Evolutionary conservation across 306 rosid species (phyloP), one percentile per base, ranked within the genome.

Genomic region (Vigna reflexopilosa): DNA sequence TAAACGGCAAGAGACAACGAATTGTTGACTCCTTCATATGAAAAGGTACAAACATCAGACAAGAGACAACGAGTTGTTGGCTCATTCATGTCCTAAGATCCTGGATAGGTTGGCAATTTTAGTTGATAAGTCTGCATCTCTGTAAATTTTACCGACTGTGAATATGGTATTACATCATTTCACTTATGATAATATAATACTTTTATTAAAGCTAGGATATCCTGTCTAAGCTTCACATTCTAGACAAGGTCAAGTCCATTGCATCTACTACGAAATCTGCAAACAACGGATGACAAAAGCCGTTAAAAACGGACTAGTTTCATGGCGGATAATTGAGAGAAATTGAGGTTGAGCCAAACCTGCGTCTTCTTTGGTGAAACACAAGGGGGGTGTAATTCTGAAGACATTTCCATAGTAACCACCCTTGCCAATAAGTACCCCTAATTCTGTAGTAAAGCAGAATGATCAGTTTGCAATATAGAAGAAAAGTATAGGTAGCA

Each of bases 361-460:
- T 67, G 96, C 96, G 85, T 93, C 98, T 71, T 88, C 91, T 79
- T 88, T 91, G 38, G 86, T 88, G 90, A 93, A 89, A 85, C 98
- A 90, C 47, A 91, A 81, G 13, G 96, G 98, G 63, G 98, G 98
- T 44, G 94, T 93, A 20, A 93, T 85, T 81, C 96, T 83, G 67
- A 89, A 89, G 26, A 93, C 98, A 81, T 93, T 93, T 64, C 94
- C 96, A 80, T 89, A 83, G 79, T 36, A 89, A 58, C 98, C 98
- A 19, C 98, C 98, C 75, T 86, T 91, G 17, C 96, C 98, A 6
- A 91, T 64, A 70, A 93, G 72, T 28, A 93, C 94, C 63, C 96
- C 96, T 70, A 86, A 40, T 49, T 91, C 98, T 93, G 77, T 2
- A 76, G 28, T 30, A 24, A 34, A 3, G 2, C 19, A 70, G 42